Conservation (phyloP, 1,139 yeast genomes). For the Hyphopichia wangnamkhiaoensis region DNA sequence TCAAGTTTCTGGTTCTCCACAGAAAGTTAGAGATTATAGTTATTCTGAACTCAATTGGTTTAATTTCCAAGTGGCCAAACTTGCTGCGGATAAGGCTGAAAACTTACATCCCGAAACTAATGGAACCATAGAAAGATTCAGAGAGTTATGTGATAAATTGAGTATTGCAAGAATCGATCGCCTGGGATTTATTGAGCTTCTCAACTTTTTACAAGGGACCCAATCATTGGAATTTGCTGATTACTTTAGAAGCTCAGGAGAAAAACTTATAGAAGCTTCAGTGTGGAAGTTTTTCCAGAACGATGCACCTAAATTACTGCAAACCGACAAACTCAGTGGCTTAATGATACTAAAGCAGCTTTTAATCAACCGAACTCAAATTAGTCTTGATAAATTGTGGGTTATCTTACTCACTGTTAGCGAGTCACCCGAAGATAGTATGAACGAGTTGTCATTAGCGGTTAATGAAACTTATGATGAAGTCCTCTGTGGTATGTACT, state of each 20-base stretch:
- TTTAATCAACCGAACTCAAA: constrained; percentile 24
- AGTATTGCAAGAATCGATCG: constrained; percentile 11
- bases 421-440: constrained; percentile 13
- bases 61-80: constrained; percentile 37
- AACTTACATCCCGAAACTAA: constrained; percentile 10
- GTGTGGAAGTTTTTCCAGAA: constrained; percentile 29
- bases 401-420: constrained; percentile 20
- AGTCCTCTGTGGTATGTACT: constrained; percentile 26
- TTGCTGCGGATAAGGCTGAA: constrained; percentile 8
- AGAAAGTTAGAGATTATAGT: constrained; percentile 30
- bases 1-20: constrained; percentile 32
- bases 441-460: constrained; percentile 25
- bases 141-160: constrained; percentile 19
- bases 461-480: constrained; percentile 35
- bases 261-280: constrained; percentile 22
- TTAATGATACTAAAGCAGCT: constrained; percentile 38
- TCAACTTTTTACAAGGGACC: constrained; percentile 26
- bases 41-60: constrained; percentile 44
- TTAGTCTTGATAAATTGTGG: constrained; percentile 27
- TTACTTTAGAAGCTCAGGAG: constrained; percentile 28
- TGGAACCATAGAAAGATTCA: constrained; percentile 18
- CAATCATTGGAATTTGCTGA: constrained; percentile 24
- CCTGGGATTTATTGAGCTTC: constrained; percentile 18
- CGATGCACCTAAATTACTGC: constrained; percentile 8
- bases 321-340: constrained; percentile 26